A percentile compares a stretch with the other conserved stretches of the same genome.
Evolutionary conservation across 2,329 filamentous ascomycete species (phyloP).

Genomic region (Macrophomina pseudophaseolina): DNA sequence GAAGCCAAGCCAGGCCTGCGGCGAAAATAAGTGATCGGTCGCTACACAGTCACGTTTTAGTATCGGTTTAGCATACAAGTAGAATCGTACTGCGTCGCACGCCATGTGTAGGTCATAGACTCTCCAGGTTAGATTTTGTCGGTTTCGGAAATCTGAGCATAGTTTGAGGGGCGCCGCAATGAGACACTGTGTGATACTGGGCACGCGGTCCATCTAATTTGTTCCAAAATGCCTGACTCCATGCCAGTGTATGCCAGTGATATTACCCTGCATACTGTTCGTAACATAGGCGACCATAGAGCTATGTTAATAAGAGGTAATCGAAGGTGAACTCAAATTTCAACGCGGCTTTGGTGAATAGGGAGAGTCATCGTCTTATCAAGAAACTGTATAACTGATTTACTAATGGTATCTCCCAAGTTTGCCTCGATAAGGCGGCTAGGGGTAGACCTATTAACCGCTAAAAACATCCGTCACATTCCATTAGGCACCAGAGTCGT

Average conservation of each 20-base stretch:
- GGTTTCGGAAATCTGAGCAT: not conserved
- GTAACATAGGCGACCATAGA: slow-evolving; percentile 58
- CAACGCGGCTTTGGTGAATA: too few relatives aligned
- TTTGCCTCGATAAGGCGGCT: slow-evolving; percentile 68
- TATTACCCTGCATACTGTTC: slow-evolving; percentile 66
- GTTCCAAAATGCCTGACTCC: slow-evolving; percentile 72
- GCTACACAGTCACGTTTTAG: slow-evolving; percentile 42
- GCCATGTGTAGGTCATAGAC: slow-evolving; percentile 50
- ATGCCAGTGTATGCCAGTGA: slow-evolving; percentile 70
- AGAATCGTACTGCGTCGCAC: slow-evolving; percentile 59
- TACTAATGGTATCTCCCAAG: slow-evolving; percentile 60
- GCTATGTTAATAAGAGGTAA: not conserved
- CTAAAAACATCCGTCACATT: slow-evolving; percentile 69
- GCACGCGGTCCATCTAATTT: slow-evolving; percentile 73
- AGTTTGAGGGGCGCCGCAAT: slow-evolving; percentile 50
- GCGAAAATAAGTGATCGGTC: slow-evolving; percentile 67
- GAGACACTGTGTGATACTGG: slow-evolving; percentile 68
- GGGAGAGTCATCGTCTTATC: too few relatives aligned
- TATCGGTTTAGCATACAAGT: slow-evolving; percentile 32
- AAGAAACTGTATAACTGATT: not conserved
- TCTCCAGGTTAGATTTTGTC: slow-evolving; percentile 32
- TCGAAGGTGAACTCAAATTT: not conserved
- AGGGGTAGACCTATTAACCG: slow-evolving; percentile 79
- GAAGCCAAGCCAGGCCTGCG: slow-evolving; percentile 47
- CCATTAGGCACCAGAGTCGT: slow-evolving; percentile 69